Conservation (phyloP, 2,329 filamentous ascomycete genomes). For the Cercospora sp. region DNA sequence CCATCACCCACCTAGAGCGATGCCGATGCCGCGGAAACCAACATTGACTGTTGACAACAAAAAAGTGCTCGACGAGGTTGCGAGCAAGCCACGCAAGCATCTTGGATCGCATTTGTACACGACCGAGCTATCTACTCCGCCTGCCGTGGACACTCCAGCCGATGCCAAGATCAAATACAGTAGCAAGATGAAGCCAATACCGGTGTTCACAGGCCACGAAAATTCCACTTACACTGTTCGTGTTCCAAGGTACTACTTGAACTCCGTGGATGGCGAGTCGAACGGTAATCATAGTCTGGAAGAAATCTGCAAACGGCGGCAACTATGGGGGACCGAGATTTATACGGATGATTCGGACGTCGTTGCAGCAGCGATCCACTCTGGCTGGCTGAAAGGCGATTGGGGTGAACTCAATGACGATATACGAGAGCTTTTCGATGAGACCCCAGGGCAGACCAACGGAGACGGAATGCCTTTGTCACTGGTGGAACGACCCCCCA, state of each 20-base stretch:
- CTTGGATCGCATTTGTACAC: slow-evolving; percentile 84
- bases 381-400: slow-evolving; percentile 86
- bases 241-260: slow-evolving; percentile 75
- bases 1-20: slow-evolving; percentile 39
- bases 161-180: slow-evolving; percentile 60
- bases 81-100: slow-evolving; percentile 71
- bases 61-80: slow-evolving; percentile 70
- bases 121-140: slow-evolving; percentile 58
- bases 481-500: slow-evolving; percentile 42
- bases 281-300: slow-evolving; percentile 62
- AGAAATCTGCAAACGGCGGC: slow-evolving; percentile 77
- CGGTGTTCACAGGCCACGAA: slow-evolving; percentile 73
- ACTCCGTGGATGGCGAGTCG: slow-evolving; percentile 18
- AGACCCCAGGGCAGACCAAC: slow-evolving; percentile 39
- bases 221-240: slow-evolving; percentile 91
- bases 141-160: slow-evolving; percentile 37
- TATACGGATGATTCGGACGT: slow-evolving; percentile 97
- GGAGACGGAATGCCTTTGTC: slow-evolving; percentile 33
- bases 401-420: slow-evolving; percentile 62
- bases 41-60: slow-evolving; percentile 68
- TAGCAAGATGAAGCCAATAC: slow-evolving; percentile 69
- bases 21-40: slow-evolving; percentile 56
- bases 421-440: slow-evolving; percentile 37
- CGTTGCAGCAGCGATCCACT: slow-evolving; percentile 88
- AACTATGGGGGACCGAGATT: slow-evolving; percentile 89